Base-by-base conservation (phyloP, 768 basidiomycete genomes). In the Goffeauzyma gilvescens region DNA sequence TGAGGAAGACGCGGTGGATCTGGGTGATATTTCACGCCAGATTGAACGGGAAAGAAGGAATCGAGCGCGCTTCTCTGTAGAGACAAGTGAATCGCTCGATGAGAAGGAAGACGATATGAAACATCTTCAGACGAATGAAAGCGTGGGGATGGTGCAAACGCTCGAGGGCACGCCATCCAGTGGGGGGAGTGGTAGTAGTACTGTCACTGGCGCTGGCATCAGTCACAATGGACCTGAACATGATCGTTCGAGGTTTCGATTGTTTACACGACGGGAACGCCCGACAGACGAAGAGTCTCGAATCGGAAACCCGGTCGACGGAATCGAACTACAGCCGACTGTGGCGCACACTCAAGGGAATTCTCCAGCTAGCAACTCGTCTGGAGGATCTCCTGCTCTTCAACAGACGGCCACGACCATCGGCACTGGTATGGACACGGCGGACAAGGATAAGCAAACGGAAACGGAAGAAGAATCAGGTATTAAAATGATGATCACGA, bases 1-100 rank as follows among this genome's bases (percentile, higher is more conserved):
- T 33, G 75, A 84, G 40, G 80, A 77, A 8, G 79, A 81, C 7
- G 71, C 78, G 23, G 65, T 95, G 14, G 87, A 89, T 55, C 68
- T 95, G 1, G 79, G 15, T 13, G 27, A 48, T 14, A 42, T 36
- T n/a, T n/a, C n/a, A n/a, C n/a, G n/a, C n/a, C n/a, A 3, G 30
- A 43, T 13, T 32, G 27, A n/a, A 8, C 5, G 34, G 15, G n/a
- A 4, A 28, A 17, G 3, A n/a, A n/a, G n/a, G 25, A 14, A 15
- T 22, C 32, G n/a, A 41, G n/a, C 45, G 33, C 27, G 12, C 31
- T 40, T 15, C 38, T 42, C n/a, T 45, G 24, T 47, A 41, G 17
- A 47, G 46, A 33, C 50, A 54, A 18, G 46, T 50, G 4, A 51
- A 28, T 35, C 40, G 53, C 17, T 43, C 42, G 17, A 51, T n/a